These are phyloP conservation scores for Geranomyces michiganensis DNA, from an alignment of 192 early-diverging fungal genomes.

Conservation along the genomic window DNA sequence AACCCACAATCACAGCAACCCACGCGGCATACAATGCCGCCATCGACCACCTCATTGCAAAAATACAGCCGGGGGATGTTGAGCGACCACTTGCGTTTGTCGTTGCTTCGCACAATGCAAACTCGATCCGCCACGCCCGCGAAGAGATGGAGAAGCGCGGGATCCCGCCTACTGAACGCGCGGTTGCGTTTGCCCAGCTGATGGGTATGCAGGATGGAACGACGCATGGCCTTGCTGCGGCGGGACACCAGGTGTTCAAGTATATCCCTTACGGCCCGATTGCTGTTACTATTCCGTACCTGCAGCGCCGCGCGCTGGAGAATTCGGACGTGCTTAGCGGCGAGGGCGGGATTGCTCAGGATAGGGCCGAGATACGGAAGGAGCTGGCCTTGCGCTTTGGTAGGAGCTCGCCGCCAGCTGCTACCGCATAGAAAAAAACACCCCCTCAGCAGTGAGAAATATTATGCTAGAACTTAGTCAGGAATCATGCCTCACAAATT, in stretches of 20 bases:
- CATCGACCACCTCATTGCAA: slow-evolving; percentile 69
- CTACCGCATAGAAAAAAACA: no score
- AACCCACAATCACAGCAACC: slow-evolving; percentile 75
- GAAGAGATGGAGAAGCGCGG: slow-evolving; percentile 62
- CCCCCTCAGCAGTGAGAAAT: no score
- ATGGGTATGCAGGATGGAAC: slow-evolving; percentile 93
- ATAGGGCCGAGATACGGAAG: slow-evolving; percentile 4
- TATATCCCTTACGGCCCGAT: slow-evolving; percentile 92
- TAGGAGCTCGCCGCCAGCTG: no score
- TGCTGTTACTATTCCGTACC: slow-evolving; percentile 88
- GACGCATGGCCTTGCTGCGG: slow-evolving; percentile 76
- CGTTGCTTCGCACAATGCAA: slow-evolving; percentile 89
- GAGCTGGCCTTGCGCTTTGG: slow-evolving; percentile 8
- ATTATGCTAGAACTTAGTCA: no score
- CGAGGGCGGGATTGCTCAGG: slow-evolving; percentile 24
- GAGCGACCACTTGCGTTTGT: slow-evolving; percentile 70
- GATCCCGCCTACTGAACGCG: slow-evolving; percentile 56
- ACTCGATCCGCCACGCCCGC: slow-evolving; percentile 68
- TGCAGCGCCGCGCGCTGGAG: slow-evolving; percentile 92
- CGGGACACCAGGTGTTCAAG: slow-evolving; percentile 85
- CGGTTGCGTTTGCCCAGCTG: slow-evolving; percentile 91
- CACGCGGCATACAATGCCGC: slow-evolving; percentile 82
- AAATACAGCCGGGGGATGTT: slow-evolving; percentile 34
- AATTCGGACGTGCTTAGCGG: slow-evolving; percentile 80
- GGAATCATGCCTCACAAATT: no score